Base-by-base conservation (phyloP, 208 protist genomes). In the Blastocrithidia nonstop region DNA sequence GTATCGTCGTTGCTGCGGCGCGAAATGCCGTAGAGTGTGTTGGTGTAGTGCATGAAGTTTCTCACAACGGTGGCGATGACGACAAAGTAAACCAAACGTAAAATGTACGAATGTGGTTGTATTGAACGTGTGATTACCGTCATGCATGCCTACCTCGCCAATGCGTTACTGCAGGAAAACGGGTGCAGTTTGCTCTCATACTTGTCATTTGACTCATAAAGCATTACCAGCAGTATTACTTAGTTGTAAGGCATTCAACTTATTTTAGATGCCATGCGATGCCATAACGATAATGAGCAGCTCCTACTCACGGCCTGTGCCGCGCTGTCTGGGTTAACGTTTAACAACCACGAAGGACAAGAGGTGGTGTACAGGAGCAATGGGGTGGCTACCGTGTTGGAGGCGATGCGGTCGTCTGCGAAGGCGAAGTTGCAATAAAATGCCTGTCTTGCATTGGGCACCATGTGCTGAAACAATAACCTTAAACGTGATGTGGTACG, bases 391-490 rank as follows among this genome's bases (percentile, higher is more conserved):
- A 63, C 67, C 39, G 88, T 94, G 42, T 39, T 89, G 33, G 70
- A 87, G 39, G 73, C 75, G 23, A 91, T 94, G 86, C 59, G 73
- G 7, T 36, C 44, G 5, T 77, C 75, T 29, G 82, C 66, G 55
- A 83, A 80, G 45, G 60, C 85, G 13, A 66, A 77, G 16, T 50
- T 94, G 36, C 75, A 89, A 45, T 81, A 94, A 41, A 90, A 88
- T 48, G 74, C 73, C 9, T 91, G 81, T 62, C 58, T 94, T 16
- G 78, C 72, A 0, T 74, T 94, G 38, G 86, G 86, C 39, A 91
- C 86, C 32, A 88, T 94, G 78, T 90, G 81, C 62, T 94, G 86
- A 82, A 91, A 90, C 59, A 77, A 59, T 51, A 79, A 91, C 37
- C 63, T 91, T 19, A 94, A 94, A 58, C 68, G 78, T 6, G 86